These are phyloP conservation scores for Tetrapyrgos nigripes DNA, from an alignment of 1,284 basidiomycete genomes.

Conservation along the genomic window DNA sequence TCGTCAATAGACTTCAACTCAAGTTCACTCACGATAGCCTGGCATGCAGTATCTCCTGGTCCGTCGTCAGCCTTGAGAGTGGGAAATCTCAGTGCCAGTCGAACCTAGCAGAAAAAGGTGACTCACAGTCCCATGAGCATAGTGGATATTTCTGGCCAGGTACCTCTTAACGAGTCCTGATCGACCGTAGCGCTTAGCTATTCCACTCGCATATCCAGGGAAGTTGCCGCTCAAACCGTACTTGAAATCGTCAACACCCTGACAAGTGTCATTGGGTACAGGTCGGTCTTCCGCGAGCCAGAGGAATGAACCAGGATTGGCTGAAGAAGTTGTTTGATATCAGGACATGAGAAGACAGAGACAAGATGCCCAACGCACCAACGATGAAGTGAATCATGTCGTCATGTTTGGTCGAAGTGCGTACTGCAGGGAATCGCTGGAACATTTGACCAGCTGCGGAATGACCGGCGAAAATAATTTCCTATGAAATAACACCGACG, in stretches of 20 bases:
- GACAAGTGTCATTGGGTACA: conserved; percentile 7
- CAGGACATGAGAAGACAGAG: background rate
- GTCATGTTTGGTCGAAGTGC: conserved; percentile 2
- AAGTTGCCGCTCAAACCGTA: conserved; percentile 14
- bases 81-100: background rate
- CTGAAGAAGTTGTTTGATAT: background rate
- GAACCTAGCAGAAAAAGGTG: background rate
- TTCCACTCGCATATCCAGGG: conserved; percentile 10
- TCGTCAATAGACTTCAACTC: background rate
- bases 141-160: conserved; percentile 10
- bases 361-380: background rate
- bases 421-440: conserved; percentile 15
- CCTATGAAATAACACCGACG: background rate
- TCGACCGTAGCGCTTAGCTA: background rate
- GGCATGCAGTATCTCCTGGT: conserved; percentile 15
- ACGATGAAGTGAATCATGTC: conserved; percentile 13
- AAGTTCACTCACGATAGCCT: conserved; percentile 9
- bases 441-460: conserved; percentile 17
- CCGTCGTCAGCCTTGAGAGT: conserved; percentile 11
- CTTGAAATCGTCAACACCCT: conserved; percentile 11
- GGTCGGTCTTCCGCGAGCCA: conserved; percentile 17
- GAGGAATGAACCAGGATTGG: conserved; percentile 19
- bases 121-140: conserved; percentile 16
- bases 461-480: conserved; percentile 15
- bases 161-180: conserved; percentile 10